phyloP scores from a whole-genome alignment of 306 rosid genomes.

The Prunus mira region DNA sequence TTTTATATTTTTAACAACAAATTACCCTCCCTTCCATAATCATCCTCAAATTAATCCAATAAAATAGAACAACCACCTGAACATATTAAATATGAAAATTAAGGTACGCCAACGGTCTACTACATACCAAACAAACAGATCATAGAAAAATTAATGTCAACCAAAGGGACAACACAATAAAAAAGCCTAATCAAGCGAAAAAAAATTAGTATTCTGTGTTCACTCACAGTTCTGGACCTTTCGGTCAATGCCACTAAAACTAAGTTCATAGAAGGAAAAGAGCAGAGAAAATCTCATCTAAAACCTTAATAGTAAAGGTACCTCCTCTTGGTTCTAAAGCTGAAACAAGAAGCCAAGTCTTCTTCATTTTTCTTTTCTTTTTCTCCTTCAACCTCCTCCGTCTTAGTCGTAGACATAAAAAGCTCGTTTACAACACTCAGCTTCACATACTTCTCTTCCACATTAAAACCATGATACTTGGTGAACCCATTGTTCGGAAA shows the following conservation, averaged over 20 bases:
- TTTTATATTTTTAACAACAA: no score
- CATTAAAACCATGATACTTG: neutral
- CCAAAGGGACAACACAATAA: no score
- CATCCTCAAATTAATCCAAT: no score
- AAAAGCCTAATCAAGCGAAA: neutral
- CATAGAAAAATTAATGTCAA: no score
- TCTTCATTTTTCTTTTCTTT: neutral
- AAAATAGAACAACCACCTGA: no score
- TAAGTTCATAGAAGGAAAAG: neutral
- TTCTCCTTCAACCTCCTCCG: neutral
- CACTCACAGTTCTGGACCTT: neutral
- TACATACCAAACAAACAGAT: no score
- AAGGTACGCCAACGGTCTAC: no score
- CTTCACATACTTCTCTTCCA: neutral
- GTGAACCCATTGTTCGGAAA: neutral
- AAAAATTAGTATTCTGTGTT: neutral
- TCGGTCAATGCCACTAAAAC: no score
- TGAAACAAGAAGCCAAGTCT: neutral
- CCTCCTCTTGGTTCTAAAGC: conserved; percentile 6
- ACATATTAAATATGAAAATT: no score
- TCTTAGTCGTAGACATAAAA: neutral
- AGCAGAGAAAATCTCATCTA: neutral
- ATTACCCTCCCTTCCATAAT: no score
- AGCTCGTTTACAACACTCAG: neutral
- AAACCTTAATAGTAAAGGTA: neutral